Evolutionary conservation across 768 basidiomycete species (phyloP), one percentile per base, ranked within the genome.

Genomic region (Thelephora aurantiotincta): DNA sequence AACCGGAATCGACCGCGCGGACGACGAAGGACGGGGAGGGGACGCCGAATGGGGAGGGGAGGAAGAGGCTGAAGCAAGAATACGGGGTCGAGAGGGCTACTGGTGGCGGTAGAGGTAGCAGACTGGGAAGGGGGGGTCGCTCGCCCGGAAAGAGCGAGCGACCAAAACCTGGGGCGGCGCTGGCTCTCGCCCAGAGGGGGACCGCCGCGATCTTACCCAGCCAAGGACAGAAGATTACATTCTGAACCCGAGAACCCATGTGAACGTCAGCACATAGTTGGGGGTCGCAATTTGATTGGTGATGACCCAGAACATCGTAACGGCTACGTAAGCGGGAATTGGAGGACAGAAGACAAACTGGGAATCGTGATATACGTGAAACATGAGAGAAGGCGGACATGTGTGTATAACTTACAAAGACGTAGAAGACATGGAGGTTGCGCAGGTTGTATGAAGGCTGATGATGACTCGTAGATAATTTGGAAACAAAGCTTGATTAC

Each of bases 121-220:
- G 48, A 47, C 36, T n/a, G n/a, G n/a, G n/a, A n/a, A n/a, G n/a
- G n/a, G n/a, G n/a, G n/a, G n/a, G n/a, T n/a, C n/a, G n/a, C n/a
- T n/a, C n/a, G n/a, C 45, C 16, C 50, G 41, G 3, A 67, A 66
- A 55, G 64, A 64, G 46, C 9, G 26, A 30, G 9, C 74, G 86
- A 23, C 68, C 78, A 4, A 80, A 71, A 57, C 87, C 87, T 33
- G 87, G 88, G 33, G 88, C 88, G 3, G 82, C 83, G 1, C 74
- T 89, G 18, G 86, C 86, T 0, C 69, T 72, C 14, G 87, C 87
- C 19, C 76, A 78, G 56, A 75, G 88, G 45, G 22, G 5, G 2
- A 79, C 76, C 48, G 77, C 74, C 14, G 81, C 82, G 5, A 90
- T 90, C 55, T 65, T 83, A 30, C 70, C 71, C n/a, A 65, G 78